Conservation (phyloP, 1,284 basidiomycete species). For the Ceratobasidium sp. region DNA sequence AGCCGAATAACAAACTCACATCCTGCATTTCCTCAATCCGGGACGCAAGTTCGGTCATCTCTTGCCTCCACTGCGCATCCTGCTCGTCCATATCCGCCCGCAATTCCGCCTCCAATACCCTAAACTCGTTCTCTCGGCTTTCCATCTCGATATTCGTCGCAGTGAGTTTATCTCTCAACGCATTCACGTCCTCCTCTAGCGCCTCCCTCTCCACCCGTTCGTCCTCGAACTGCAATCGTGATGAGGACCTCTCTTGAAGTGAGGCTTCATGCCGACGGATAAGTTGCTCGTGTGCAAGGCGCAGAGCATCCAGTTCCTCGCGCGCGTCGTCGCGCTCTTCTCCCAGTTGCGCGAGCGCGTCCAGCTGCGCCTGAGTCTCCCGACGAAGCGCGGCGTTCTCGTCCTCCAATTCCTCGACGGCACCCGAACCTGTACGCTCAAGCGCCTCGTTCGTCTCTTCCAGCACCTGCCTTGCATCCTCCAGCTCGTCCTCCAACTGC, state of each 20-base stretch:
- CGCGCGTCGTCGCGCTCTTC: slow-evolving; percentile 74
- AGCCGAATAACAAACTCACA: slow-evolving; percentile 58
- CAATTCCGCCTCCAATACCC: slow-evolving; percentile 76
- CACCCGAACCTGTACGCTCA: slow-evolving; percentile 53
- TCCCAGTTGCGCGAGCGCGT: slow-evolving; percentile 61
- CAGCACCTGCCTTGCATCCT: slow-evolving; percentile 69
- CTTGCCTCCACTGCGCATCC: slow-evolving; percentile 80
- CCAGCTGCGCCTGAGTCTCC: slow-evolving; percentile 69
- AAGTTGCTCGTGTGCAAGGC: slow-evolving; percentile 46
- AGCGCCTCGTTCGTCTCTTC: slow-evolving; percentile 82
- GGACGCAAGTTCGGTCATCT: slow-evolving; percentile 74
- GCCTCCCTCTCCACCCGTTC: slow-evolving; percentile 72
- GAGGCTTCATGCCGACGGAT: slow-evolving; percentile 24
- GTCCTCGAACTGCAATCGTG: slow-evolving; percentile 73
- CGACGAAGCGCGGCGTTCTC: slow-evolving; percentile 73
- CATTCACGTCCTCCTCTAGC: slow-evolving; percentile 73
- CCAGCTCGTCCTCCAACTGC: slow-evolving; percentile 68
- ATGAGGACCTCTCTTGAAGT: slow-evolving; percentile 36
- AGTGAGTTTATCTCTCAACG: slow-evolving; percentile 76
- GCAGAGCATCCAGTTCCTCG: slow-evolving; percentile 59
- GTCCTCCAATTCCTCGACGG: slow-evolving; percentile 68
- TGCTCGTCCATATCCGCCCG: slow-evolving; percentile 71
- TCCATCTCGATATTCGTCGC: slow-evolving; percentile 82
- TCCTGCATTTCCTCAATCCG: slow-evolving; percentile 81
- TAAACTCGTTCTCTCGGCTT: slow-evolving; percentile 84